Evolutionary conservation across 495 filamentous ascomycete genomes (phyloP), one percentile per base, ranked within the genome.

Genomic region (Monascus purpureus): DNA sequence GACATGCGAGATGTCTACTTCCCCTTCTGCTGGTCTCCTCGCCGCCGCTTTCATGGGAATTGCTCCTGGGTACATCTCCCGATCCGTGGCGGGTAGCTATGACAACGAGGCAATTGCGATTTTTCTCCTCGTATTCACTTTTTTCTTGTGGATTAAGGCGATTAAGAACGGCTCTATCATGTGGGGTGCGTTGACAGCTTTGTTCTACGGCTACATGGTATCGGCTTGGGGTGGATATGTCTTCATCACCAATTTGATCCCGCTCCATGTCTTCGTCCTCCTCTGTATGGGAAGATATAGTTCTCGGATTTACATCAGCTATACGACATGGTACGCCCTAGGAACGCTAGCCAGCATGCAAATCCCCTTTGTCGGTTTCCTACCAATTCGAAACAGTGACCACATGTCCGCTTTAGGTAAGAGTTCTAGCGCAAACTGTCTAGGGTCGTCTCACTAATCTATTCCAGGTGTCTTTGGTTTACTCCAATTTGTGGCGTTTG

Each of bases 171-270:
- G 92, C 17, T 95, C 88, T 12, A 80, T 86, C 34, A 81, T 93
- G 55, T 99, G 88, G 88, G 90, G 84, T 31, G 87, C 82, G 11
- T 65, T 95, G 39, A 87, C 87, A 38, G 92, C 92, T 22, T 61
- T 99, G 37, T 99, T 93, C 63, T 99, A 99, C 55, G 92, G 92
- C 36, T 99, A 99, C 70, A 99, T 99, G 92, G 92, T 99, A 24
- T 86, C 87, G 32, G 90, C 92, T 20, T 99, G 92, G 92, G 92
- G 92, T 65, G 92, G 92, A 52, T 99, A 99, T 56, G 92, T 95
- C 40, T 99, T 99, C 70, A 99, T 99, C 49, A 99, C 92, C 39
- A 96, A 94, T 49, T 63, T 99, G 54, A 77, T 99, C 25, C 92
- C 92, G 23, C 75, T 99, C 29, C 92, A 99, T 55, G 77, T 84